Evolutionary conservation across 176 grass and related monocot species (phyloP).

Genomic region (Cenchrus fungigraminus): DNA sequence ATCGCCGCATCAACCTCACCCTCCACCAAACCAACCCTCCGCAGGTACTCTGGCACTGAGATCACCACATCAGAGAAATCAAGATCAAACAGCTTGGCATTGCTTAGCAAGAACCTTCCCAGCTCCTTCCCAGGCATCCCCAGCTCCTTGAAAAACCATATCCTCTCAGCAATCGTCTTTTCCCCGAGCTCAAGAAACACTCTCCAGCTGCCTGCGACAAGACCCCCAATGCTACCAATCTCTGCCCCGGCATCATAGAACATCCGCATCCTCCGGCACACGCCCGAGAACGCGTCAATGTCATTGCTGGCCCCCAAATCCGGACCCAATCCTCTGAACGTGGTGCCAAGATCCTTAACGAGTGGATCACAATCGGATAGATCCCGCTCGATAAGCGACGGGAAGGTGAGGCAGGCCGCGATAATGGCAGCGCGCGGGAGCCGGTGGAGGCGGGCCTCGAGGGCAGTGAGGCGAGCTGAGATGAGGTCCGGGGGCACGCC

Average conservation of each 20-base stretch:
- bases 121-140: slow-evolving; percentile 60
- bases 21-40: slow-evolving; percentile 49
- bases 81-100: slow-evolving; percentile 58
- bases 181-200: slow-evolving; percentile 72
- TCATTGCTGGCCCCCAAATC: slow-evolving; percentile 53
- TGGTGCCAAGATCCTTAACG: slow-evolving; percentile 50
- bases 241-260: slow-evolving; percentile 70
- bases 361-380: slow-evolving; percentile 45
- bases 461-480: slow-evolving; percentile 48
- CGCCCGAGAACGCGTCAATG: slow-evolving; percentile 62
- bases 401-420: slow-evolving; percentile 72
- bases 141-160: slow-evolving; percentile 68
- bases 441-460: slow-evolving; percentile 47
- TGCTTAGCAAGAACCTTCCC: slow-evolving; percentile 62
- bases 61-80: slow-evolving; percentile 62
- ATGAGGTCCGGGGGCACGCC: slow-evolving; percentile 47
- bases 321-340: slow-evolving; percentile 47
- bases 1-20: slow-evolving; percentile 41
- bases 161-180: slow-evolving; percentile 51
- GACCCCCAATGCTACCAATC: slow-evolving; percentile 58
- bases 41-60: slow-evolving; percentile 69
- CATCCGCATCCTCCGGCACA: slow-evolving; percentile 66
- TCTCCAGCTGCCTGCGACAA: slow-evolving; percentile 50
- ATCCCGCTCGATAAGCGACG: slow-evolving; percentile 44
- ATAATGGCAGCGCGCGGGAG: slow-evolving; percentile 57